Percentiles rank a stretch among this genome's conserved stretches.
These are phyloP conservation scores for Scutellaria baicalensis DNA, from an alignment of 257 asterid genomes.

Conservation along the genomic window DNA sequence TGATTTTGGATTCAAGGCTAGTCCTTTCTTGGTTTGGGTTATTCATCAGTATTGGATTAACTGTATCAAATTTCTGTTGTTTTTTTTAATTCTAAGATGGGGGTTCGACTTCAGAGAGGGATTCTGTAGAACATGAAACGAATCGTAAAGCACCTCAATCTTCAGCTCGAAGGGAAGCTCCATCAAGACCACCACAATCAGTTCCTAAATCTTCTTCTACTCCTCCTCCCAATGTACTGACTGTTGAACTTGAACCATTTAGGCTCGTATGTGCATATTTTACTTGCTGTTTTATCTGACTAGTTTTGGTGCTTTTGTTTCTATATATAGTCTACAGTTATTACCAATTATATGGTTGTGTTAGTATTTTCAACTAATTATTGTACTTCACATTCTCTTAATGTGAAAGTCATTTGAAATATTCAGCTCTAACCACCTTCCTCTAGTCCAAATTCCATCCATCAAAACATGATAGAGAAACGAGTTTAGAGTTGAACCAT, in stretches of 20 bases:
- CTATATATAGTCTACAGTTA: background rate
- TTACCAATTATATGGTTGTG: background rate
- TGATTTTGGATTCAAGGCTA: constrained; percentile 6
- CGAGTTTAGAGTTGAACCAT: background rate
- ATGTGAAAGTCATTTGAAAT: background rate
- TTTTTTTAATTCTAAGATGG: constrained; percentile 49
- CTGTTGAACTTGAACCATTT: constrained; percentile 15
- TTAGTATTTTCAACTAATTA: background rate
- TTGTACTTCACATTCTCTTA: too few relatives aligned
- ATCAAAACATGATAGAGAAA: too few relatives aligned
- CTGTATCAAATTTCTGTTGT: background rate
- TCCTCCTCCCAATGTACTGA: constrained; percentile 65
- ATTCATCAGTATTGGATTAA: background rate
- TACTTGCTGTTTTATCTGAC: background rate
- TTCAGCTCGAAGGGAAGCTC: constrained; percentile 46
- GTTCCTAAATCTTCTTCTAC: constrained; percentile 58
- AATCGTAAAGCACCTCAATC: constrained; percentile 58
- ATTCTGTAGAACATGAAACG: constrained; percentile 45
- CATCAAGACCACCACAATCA: constrained; percentile 63
- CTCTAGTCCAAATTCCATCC: background rate
- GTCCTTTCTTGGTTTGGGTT: background rate
- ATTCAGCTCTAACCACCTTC: background rate
- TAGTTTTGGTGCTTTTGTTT: background rate
- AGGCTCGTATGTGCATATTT: background rate
- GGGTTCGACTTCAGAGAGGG: constrained; percentile 68